phyloP scores from a whole-genome alignment of 257 asterid species.

The Lantana camara region DNA sequence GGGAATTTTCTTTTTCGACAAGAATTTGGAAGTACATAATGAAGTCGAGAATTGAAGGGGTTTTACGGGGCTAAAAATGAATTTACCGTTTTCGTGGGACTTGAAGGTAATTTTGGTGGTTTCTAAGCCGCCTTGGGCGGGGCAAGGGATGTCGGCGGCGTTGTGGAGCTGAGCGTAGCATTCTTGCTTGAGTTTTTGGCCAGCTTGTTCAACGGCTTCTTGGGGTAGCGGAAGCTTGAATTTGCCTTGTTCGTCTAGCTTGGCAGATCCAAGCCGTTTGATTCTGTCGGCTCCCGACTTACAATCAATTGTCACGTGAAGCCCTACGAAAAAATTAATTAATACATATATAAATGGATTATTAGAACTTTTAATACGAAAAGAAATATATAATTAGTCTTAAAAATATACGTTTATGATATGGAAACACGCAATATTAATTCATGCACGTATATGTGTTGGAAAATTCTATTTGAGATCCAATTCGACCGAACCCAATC shows the following conservation, averaged over 20 bases:
- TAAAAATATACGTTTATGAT: no score
- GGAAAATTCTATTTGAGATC: no score
- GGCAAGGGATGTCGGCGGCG: conserved; percentile 52
- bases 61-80: conserved; percentile 40
- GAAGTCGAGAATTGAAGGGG: conserved; percentile 53
- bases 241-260: conserved; percentile 52
- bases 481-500: no score
- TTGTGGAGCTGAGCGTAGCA: conserved; percentile 68
- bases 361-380: no score
- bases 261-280: conserved; percentile 47
- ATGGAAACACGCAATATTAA: no score
- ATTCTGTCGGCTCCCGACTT: conserved; percentile 43
- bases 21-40: conserved; percentile 61
- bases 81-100: conserved; percentile 26
- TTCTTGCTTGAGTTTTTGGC: conserved; percentile 38
- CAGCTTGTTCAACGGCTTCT: neutral
- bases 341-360: no score
- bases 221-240: conserved; percentile 42
- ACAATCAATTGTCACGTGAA: conserved; percentile 60
- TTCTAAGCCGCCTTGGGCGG: conserved; percentile 46
- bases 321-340: conserved; percentile 42
- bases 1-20: conserved; percentile 41
- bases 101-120: conserved; percentile 43
- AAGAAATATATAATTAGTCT: no score
- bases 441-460: no score